Conservation (phyloP, 306 rosid species). For the Castanospermum australe region DNA sequence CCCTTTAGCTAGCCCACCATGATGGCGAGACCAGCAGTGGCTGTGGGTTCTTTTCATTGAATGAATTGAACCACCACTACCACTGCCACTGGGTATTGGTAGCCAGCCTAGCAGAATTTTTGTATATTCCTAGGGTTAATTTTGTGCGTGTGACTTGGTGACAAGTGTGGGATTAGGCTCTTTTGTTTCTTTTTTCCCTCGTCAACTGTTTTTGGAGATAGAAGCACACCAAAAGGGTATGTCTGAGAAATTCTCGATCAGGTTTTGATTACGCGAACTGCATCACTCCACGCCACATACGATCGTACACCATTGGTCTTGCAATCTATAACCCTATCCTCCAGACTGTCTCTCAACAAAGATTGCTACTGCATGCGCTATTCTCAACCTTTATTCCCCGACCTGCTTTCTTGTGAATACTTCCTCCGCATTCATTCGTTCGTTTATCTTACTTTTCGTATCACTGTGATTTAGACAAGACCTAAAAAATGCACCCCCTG, state of each 20-base stretch:
- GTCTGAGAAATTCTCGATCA: constrained; percentile 7
- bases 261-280: constrained; percentile 27
- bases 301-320: background rate
- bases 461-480: constrained; percentile 27
- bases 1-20: constrained; percentile 20
- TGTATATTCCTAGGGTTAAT: constrained; percentile 40
- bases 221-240: constrained; percentile 16
- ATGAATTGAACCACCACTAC: constrained; percentile 20
- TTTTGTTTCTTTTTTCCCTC: background rate
- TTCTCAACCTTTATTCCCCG: constrained; percentile 31
- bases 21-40: constrained; percentile 54
- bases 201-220: background rate
- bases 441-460: background rate
- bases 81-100: constrained; percentile 14
- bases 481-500: background rate
- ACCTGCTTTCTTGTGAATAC: constrained; percentile 31
- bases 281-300: constrained; percentile 9
- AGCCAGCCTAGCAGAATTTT: constrained; percentile 58
- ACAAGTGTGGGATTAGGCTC: constrained; percentile 30
- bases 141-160: constrained; percentile 1
- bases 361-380: constrained; percentile 11
- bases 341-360: constrained; percentile 40
- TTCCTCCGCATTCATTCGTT: constrained; percentile 37
- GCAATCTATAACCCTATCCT: constrained; percentile 28
- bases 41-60: constrained; percentile 24